A percentile compares a stretch with the other conserved stretches of the same genome.
Conservation (phyloP, 768 basidiomycete species). For the Leucocoprinus birnbaumii region DNA sequence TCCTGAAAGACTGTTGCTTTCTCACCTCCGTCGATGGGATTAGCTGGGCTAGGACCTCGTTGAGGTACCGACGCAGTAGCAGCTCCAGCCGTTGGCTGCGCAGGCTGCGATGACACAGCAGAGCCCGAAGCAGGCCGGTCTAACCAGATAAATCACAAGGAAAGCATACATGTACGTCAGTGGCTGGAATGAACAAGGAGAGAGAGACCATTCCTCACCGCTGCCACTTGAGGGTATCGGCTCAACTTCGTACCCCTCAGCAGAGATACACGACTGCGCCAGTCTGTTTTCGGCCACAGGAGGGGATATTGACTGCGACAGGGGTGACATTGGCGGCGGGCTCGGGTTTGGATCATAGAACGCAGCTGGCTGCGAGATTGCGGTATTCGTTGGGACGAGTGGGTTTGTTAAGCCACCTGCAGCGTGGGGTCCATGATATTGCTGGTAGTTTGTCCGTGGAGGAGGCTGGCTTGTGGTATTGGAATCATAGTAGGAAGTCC, state of each 20-base stretch:
- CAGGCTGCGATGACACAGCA: not conserved
- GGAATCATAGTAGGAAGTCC: slow-evolving; percentile 8
- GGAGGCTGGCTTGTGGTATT: slow-evolving; percentile 3
- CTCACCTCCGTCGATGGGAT: slow-evolving; percentile 31
- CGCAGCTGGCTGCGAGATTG: slow-evolving; percentile 18
- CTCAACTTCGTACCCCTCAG: slow-evolving; percentile 18
- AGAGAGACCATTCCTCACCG: not conserved
- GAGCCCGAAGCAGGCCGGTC: slow-evolving; percentile 1
- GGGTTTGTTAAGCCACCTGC: not conserved
- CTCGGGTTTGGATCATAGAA: slow-evolving; percentile 29
- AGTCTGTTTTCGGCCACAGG: slow-evolving; percentile 8
- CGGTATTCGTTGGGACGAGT: slow-evolving; percentile 5
- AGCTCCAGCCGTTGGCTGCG: slow-evolving; percentile 1
- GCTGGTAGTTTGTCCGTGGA: slow-evolving; percentile 8
- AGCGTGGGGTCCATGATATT: slow-evolving; percentile 6
- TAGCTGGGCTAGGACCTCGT: slow-evolving; percentile 15
- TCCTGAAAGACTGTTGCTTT: not conserved
- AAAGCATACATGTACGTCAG: no score
- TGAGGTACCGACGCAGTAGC: slow-evolving; percentile 8
- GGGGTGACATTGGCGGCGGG: slow-evolving; percentile 14
- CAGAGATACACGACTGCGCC: slow-evolving; percentile 6
- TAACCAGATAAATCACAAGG: not conserved
- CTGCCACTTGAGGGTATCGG: slow-evolving; percentile 6
- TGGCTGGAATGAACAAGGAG: no score
- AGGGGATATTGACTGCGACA: slow-evolving; percentile 9